Evolutionary conservation across 306 rosid species (phyloP).

Genomic region (Hippophae rhamnoides): DNA sequence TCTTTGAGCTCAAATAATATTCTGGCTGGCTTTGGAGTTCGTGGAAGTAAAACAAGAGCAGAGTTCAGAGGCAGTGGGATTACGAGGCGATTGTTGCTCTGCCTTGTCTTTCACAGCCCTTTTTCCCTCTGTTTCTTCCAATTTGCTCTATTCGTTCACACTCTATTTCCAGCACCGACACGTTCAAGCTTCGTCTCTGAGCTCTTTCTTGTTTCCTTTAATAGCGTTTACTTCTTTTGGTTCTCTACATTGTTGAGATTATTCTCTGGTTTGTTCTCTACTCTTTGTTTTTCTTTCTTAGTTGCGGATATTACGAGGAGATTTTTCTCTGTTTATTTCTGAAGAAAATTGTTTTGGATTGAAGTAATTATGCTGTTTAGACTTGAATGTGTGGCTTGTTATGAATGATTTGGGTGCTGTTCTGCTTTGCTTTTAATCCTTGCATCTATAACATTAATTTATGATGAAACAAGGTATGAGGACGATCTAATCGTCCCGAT

Average conservation of each 20-base stretch:
- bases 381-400: neutral
- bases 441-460: conserved; percentile 1
- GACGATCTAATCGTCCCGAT: conserved; percentile 2
- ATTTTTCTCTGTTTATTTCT: conserved; percentile 2
- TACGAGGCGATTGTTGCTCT: conserved; percentile 13
- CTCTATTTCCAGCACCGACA: too few relatives aligned
- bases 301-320: neutral
- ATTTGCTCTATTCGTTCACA: neutral
- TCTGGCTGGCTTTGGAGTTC: conserved; percentile 34
- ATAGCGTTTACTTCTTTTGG: conserved; percentile 13
- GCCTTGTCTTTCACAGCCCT: conserved; percentile 9
- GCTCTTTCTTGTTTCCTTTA: neutral
- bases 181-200: too few relatives aligned
- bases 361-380: neutral
- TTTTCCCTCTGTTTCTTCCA: neutral
- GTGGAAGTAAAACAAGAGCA: conserved; percentile 6
- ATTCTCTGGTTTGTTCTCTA: conserved; percentile 25
- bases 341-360: neutral
- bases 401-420: neutral
- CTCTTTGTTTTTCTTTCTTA: neutral
- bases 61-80: conserved; percentile 23
- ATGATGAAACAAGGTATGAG: neutral
- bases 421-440: neutral
- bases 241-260: conserved; percentile 9
- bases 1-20: conserved; percentile 11